phyloP scores from a whole-genome alignment of 1,284 basidiomycete genomes.

The Ceratobasidium sp. region DNA sequence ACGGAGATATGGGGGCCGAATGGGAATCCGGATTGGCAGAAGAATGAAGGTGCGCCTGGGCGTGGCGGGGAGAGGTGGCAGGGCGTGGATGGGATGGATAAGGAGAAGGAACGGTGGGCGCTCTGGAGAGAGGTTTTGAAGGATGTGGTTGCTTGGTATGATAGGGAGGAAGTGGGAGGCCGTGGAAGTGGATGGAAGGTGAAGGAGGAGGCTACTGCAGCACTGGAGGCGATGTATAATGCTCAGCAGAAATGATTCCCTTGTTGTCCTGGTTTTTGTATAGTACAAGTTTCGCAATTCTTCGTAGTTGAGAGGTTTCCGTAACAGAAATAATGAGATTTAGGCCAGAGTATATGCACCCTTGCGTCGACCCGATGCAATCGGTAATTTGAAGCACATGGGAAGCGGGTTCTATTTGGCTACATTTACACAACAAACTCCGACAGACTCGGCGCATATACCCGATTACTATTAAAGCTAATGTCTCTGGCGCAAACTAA shows the following conservation, averaged over 20 bases:
- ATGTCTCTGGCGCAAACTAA: not conserved
- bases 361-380: not conserved
- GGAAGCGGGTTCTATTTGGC: slow-evolving; percentile 13
- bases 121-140: slow-evolving; percentile 27
- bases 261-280: slow-evolving; percentile 9
- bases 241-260: slow-evolving; percentile 11
- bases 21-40: slow-evolving; percentile 36
- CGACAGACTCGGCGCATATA: not conserved
- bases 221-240: slow-evolving; percentile 28
- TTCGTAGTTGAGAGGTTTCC: not conserved
- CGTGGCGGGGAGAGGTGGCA: slow-evolving; percentile 31
- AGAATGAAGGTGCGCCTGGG: slow-evolving; percentile 26
- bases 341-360: slow-evolving; percentile 10
- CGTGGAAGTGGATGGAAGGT: slow-evolving; percentile 29
- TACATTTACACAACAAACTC: not conserved
- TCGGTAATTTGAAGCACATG: not conserved
- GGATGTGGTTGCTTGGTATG: slow-evolving; percentile 31
- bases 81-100: slow-evolving; percentile 38
- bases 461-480: too few species aligned
- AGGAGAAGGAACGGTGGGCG: slow-evolving; percentile 37
- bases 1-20: slow-evolving; percentile 36
- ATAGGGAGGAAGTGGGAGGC: slow-evolving; percentile 31
- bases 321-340: not conserved
- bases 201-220: not conserved
- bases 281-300: not conserved